These are phyloP conservation scores for Musa beccarii DNA, from an alignment of 176 grass and related monocot species.

Conservation along the genomic window DNA sequence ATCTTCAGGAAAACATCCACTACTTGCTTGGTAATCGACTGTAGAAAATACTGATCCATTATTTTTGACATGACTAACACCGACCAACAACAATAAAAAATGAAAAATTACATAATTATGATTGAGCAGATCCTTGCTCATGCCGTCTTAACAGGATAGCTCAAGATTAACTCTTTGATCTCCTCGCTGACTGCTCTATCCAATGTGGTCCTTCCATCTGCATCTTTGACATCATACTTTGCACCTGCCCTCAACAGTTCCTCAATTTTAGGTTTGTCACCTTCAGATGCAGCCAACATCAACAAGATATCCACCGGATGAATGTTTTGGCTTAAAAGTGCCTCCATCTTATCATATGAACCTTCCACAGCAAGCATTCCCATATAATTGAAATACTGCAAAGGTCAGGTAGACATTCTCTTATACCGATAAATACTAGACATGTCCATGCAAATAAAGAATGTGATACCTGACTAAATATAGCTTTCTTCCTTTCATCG, in stretches of 20 bases:
- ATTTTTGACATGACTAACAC: background rate
- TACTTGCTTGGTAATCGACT: background rate
- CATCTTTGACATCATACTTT: conserved; percentile 76
- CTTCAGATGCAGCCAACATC: conserved; percentile 73
- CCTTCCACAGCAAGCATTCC: conserved; percentile 99
- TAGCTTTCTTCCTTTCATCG: too few relatives aligned
- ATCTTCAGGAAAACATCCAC: background rate
- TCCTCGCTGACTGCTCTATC: conserved; percentile 52
- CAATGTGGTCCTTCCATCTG: conserved; percentile 65
- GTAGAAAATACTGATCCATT: background rate
- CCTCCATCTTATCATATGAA: conserved; percentile 98
- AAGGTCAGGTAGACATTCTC: background rate
- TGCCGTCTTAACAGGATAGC: conserved; percentile 35
- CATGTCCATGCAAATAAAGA: too few relatives aligned
- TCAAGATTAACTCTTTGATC: conserved; percentile 59
- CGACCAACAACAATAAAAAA: background rate
- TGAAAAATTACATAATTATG: background rate
- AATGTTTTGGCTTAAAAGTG: conserved; percentile 70
- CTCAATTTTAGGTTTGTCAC: conserved; percentile 90
- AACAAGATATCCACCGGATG: conserved; percentile 95
- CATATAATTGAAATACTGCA: conserved; percentile 99
- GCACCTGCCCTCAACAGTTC: conserved; percentile 78
- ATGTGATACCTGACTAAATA: too few relatives aligned
- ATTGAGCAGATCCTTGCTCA: conserved; percentile 3
- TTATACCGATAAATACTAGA: background rate